Percentiles rank a stretch among this genome's conserved stretches.
phyloP scores from a whole-genome alignment of 176 grass and related monocot genomes.

The Pontederia crassipes region DNA sequence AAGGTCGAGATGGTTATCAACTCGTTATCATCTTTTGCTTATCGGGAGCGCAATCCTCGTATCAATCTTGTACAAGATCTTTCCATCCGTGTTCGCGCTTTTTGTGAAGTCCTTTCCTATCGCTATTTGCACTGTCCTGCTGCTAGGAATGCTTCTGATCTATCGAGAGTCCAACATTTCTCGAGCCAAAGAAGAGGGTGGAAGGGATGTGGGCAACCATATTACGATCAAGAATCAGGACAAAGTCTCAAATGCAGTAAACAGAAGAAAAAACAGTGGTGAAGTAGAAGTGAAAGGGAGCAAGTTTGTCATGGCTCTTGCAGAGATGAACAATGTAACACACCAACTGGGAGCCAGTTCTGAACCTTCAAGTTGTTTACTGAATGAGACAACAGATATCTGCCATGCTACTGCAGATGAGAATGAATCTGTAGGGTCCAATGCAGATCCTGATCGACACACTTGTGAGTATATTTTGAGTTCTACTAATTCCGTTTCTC shows the following conservation, averaged over 20 bases:
- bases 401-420: too few species aligned
- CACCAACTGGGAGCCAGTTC: too few species aligned
- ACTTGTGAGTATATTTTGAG: constrained; percentile 7
- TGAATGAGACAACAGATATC: too few species aligned
- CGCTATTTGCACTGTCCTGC: constrained; percentile 62
- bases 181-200: constrained; percentile 30
- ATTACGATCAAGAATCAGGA: background rate
- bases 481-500: constrained; percentile 42
- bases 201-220: background rate
- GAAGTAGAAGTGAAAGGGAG: too few species aligned
- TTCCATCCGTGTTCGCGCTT: constrained; percentile 45
- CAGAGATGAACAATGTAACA: too few species aligned
- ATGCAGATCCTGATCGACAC: constrained; percentile 22
- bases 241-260: background rate
- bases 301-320: too few species aligned
- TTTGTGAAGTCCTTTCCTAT: constrained; percentile 68
- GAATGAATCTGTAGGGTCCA: background rate
- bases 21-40: constrained; percentile 45
- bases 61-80: constrained; percentile 53
- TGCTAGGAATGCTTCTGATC: constrained; percentile 59
- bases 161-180: constrained; percentile 40
- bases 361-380: too few species aligned
- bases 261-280: background rate
- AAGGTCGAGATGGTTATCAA: constrained; percentile 39
- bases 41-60: constrained; percentile 33